Evolutionary conservation across 2,329 filamentous ascomycete genomes (phyloP).

Genomic region (Neurospora sp.): DNA sequence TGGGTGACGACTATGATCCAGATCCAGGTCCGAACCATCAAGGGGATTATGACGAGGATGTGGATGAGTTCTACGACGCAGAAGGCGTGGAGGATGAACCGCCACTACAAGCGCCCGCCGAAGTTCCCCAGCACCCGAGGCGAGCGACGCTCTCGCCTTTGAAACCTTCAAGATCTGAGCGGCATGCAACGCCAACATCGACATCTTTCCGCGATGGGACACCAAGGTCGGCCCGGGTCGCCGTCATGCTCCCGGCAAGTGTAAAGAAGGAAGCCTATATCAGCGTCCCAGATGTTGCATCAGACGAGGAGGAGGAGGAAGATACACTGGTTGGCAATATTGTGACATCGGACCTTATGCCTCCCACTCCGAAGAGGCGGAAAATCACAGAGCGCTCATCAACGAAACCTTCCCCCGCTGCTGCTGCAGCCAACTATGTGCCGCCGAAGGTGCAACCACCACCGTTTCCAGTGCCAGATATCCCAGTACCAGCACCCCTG

Average conservation of each 20-base stretch:
- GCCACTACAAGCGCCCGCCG: background rate
- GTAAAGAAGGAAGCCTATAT: slow-evolving; percentile 3
- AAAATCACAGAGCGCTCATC: background rate
- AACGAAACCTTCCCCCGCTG: background rate
- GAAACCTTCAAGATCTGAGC: slow-evolving; percentile 6
- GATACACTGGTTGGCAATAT: background rate
- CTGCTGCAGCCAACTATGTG: background rate
- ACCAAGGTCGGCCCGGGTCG: slow-evolving; percentile 1
- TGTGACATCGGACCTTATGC: slow-evolving; percentile 12
- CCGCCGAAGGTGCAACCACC: background rate
- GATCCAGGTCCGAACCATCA: background rate
- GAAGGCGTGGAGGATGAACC: slow-evolving; percentile 5
- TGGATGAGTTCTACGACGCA: background rate
- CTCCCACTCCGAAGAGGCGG: background rate
- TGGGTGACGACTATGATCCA: background rate
- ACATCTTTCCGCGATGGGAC: background rate
- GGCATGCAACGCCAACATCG: background rate
- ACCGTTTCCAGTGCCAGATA: background rate
- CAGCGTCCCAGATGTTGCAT: background rate
- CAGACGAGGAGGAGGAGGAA: background rate
- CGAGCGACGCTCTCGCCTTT: slow-evolving; percentile 6
- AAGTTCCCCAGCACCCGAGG: background rate
- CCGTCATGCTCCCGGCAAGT: slow-evolving; percentile 10
- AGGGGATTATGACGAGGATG: background rate
- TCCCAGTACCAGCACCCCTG: slow-evolving; percentile 1